Conservation (phyloP, 148 eudicot genomes). For the Amaranthus hypochondriacus region DNA sequence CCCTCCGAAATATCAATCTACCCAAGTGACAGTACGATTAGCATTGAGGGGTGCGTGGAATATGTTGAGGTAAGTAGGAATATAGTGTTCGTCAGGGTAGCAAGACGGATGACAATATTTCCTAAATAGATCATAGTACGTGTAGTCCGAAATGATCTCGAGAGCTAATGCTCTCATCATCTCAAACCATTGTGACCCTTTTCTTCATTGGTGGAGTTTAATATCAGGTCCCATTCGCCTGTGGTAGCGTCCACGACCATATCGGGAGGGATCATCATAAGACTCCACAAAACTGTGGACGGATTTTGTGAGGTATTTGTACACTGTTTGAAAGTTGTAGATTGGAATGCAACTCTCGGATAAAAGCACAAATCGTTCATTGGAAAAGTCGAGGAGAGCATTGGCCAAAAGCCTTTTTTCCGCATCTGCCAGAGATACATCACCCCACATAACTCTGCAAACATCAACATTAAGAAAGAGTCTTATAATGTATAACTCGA, state of each 20-base stretch:
- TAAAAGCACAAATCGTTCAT: constrained; percentile 65
- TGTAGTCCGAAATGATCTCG: constrained; percentile 51
- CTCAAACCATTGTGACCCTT: constrained; percentile 88
- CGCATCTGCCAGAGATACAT: constrained; percentile 56
- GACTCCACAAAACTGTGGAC: constrained; percentile 59
- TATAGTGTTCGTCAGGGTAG: constrained; percentile 76
- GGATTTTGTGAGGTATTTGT: constrained; percentile 61
- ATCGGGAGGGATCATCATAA: constrained; percentile 60
- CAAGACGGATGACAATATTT: constrained; percentile 63
- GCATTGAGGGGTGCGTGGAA: constrained; percentile 45
- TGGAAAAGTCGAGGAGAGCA: constrained; percentile 19
- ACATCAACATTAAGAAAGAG: neutral
- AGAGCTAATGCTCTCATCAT: constrained; percentile 45
- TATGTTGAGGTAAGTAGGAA: constrained; percentile 57
- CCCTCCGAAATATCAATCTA: constrained; percentile 58
- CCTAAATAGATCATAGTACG: constrained; percentile 54
- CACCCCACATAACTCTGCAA: constrained; percentile 77
- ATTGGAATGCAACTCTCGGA: constrained; percentile 86
- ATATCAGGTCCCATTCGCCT: constrained; percentile 54
- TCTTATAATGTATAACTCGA: neutral
- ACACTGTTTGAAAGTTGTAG: constrained; percentile 59
- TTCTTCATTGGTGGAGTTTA: constrained; percentile 57
- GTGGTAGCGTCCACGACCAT: constrained; percentile 74
- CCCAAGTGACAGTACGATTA: constrained; percentile 66
- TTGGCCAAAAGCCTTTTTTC: constrained; percentile 75